Base-by-base conservation (phyloP, 2,329 filamentous ascomycete genomes). In the Amylocarpus encephaloides region DNA sequence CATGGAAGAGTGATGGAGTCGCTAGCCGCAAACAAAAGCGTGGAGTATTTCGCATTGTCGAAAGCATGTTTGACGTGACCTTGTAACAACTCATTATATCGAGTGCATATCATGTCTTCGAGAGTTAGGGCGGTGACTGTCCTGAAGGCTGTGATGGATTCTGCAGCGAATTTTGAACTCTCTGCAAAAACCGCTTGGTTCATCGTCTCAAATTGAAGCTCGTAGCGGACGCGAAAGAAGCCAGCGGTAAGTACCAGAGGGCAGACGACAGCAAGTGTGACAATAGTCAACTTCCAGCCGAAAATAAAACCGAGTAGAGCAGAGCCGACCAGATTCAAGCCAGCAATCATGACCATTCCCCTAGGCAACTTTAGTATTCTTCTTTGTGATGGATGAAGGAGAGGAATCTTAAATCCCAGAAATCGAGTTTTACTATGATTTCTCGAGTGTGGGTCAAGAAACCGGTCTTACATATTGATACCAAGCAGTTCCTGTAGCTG, bases 241-340 rank as follows among this genome's bases (percentile, higher is more conserved):
- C 58, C 57, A 9, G 74, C 72, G 3, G 67, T 58, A 6, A 78
- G 67, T 6, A 77, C 71, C 12, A 73, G 64, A 1, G 76, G 77
- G 44, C 78, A 62, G 0, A 71, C 70, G 2, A 83, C 77, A 58
- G 79, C 84, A 13, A 82, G 69, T 0, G 78, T 76, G 0, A 90
- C 81, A 0, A 88, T 69, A 0, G 83, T 79, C 10, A 91, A 72
- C 64, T 88, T 89, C 86, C 86, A 90, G 1, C 83, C 82, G 62
- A 84, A 88, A n/a, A n/a, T n/a, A n/a, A n/a, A n/a, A n/a, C n/a
- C n/a, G n/a, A n/a, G n/a, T n/a, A n/a, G n/a, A n/a, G n/a, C n/a
- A n/a, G n/a, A n/a, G n/a, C n/a, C n/a, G n/a, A n/a, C n/a, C n/a
- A n/a, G n/a, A n/a, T n/a, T n/a, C n/a, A n/a, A n/a, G n/a, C n/a